Evolutionary conservation across 441 rosid species (phyloP).

Genomic region (Erysimum pusillum): DNA sequence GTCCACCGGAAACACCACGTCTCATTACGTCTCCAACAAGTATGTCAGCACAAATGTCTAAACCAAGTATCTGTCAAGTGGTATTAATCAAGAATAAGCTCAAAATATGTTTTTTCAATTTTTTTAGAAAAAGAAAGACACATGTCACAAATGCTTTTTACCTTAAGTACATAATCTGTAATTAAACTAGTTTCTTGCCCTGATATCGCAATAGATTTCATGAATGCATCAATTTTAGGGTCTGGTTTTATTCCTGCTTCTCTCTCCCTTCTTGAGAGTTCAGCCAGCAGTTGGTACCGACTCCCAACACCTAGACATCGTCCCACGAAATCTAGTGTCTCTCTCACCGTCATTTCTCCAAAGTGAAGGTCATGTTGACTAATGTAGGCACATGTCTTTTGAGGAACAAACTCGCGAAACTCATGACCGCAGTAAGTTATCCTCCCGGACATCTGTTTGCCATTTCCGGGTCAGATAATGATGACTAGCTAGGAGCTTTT

Average conservation of each 20-base stretch:
- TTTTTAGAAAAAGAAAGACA: neutral
- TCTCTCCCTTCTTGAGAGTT: slow-evolving; percentile 77
- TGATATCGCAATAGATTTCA: slow-evolving; percentile 83
- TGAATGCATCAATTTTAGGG: slow-evolving; percentile 86
- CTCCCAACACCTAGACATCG: slow-evolving; percentile 91
- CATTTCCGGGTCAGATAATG: neutral
- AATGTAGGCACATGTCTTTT: slow-evolving; percentile 89
- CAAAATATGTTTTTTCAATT: neutral
- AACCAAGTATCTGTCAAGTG: slow-evolving; percentile 73
- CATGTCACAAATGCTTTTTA: slow-evolving; percentile 22
- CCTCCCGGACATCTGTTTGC: slow-evolving; percentile 65
- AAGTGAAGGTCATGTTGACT: slow-evolving; percentile 88
- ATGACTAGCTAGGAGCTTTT: neutral
- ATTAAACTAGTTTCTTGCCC: slow-evolving; percentile 85
- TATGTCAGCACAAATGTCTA: slow-evolving; percentile 82
- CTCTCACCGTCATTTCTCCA: slow-evolving; percentile 96
- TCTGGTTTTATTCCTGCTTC: slow-evolving; percentile 84
- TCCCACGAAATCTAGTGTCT: slow-evolving; percentile 86
- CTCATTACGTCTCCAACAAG: slow-evolving; percentile 86
- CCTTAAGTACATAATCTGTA: slow-evolving; percentile 89
- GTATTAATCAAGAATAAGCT: slow-evolving; percentile 5
- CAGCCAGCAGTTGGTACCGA: slow-evolving; percentile 70
- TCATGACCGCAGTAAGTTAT: slow-evolving; percentile 89
- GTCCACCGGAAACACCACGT: slow-evolving; percentile 93
- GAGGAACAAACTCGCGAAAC: slow-evolving; percentile 79